phyloP scores from a whole-genome alignment of 75 land plant genomes.

The Gnetum montanum region DNA sequence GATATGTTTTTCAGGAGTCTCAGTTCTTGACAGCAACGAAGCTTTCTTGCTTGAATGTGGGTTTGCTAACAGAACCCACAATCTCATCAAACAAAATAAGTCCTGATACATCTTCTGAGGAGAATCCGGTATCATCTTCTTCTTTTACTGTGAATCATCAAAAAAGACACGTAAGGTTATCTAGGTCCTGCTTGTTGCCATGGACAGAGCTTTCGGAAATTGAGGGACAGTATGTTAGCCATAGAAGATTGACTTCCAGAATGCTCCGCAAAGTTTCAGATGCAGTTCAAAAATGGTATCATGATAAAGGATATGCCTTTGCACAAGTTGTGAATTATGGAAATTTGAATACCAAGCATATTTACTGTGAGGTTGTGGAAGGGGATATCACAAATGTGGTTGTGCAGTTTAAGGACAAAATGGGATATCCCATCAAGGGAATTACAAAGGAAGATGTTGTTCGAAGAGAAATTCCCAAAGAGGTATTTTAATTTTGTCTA shows the following conservation, averaged over 20 bases:
- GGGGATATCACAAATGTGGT: constrained; percentile 83
- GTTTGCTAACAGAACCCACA: constrained; percentile 53
- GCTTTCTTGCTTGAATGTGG: constrained; percentile 85
- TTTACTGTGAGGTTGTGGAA: constrained; percentile 93
- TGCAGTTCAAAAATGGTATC: constrained; percentile 90
- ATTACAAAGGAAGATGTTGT: constrained; percentile 54
- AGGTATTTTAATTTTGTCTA: too few relatives aligned
- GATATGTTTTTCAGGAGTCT: constrained; percentile 55
- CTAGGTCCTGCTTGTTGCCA: constrained; percentile 76
- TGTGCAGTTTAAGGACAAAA: constrained; percentile 84
- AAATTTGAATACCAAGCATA: constrained; percentile 80
- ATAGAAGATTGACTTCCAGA: constrained; percentile 69
- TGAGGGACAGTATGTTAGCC: constrained; percentile 32
- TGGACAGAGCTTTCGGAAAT: constrained; percentile 41
- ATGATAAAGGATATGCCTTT: constrained; percentile 90
- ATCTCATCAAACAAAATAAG: constrained; percentile 46
- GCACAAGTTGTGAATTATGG: constrained; percentile 98
- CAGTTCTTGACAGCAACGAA: constrained; percentile 67
- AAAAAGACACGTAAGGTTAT: constrained; percentile 36
- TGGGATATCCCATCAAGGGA: constrained; percentile 84
- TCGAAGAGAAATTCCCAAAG: constrained; percentile 63
- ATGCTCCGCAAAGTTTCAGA: constrained; percentile 79
- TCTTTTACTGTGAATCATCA: constrained; percentile 53
- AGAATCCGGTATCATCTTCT: constrained; percentile 47
- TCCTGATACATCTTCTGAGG: constrained; percentile 58